phyloP scores from a whole-genome alignment of 1,284 basidiomycete species.

The Irpex sp. region DNA sequence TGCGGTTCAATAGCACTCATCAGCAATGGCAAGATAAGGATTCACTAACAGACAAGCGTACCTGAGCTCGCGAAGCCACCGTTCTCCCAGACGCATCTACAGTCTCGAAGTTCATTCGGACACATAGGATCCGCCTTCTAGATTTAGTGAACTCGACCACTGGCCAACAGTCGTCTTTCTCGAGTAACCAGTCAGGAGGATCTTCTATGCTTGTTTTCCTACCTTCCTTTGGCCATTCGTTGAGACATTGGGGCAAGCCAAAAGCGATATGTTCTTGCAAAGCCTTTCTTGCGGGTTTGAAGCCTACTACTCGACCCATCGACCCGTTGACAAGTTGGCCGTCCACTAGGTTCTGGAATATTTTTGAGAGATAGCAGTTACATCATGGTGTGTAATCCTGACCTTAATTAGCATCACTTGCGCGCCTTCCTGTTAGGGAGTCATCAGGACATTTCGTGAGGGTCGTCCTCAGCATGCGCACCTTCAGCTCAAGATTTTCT shows the following conservation, averaged over 20 bases:
- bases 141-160: constrained; percentile 42
- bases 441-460: too few species aligned
- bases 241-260: neutral
- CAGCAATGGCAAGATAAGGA: too few species aligned
- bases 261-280: neutral
- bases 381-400: neutral
- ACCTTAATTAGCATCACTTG: constrained; percentile 80
- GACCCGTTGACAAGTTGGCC: constrained; percentile 81
- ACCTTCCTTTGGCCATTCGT: too few species aligned
- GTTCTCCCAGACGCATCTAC: constrained; percentile 51
- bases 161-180: constrained; percentile 38
- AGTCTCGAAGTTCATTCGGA: constrained; percentile 54
- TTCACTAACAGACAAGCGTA: constrained; percentile 14
- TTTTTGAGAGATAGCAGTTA: neutral
- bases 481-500: constrained; percentile 9
- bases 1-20: neutral
- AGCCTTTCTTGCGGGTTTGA: too few species aligned
- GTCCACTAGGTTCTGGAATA: constrained; percentile 13
- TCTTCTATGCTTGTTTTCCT: too few species aligned
- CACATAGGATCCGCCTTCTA: constrained; percentile 28
- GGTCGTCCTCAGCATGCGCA: too few species aligned
- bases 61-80: constrained; percentile 51
- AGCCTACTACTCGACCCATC: constrained; percentile 66
- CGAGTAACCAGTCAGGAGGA: too few species aligned
- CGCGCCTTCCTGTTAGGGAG: constrained; percentile 49